Evolutionary conservation across 31 red algal species (phyloP), one percentile per base, ranked within the genome.

Genomic region (Endocladia muricata): DNA sequence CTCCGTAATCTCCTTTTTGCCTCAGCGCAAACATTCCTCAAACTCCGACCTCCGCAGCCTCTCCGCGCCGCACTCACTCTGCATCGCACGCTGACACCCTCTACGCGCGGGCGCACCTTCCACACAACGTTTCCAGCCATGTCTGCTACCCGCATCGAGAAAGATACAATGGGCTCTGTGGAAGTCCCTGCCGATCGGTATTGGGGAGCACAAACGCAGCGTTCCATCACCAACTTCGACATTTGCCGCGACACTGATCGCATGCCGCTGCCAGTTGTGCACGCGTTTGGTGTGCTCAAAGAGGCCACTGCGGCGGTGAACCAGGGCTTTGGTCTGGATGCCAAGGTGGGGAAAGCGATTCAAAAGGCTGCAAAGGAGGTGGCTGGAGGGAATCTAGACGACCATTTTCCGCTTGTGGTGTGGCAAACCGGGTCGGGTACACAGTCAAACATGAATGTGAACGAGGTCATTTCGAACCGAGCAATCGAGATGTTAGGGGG

Each of bases 381-480:
- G 1, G 59, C 73, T 8, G 37, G 47, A 9, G 92, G 92, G 2
- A 70, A 77, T 28, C 81, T 99, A 4, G 97, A 95, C 67, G 92
- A 99, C 35, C 88, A 99, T 42, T 99, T 99, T 61, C 97, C 97
- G 31, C 83, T 99, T 26, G 97, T 95, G 4, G 92, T 99, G 0
- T 99, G 92, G 92, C 97, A 99, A 83, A 99, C 97, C 1, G 97
- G 97, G 1, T 96, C 93, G 1, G 97, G 97, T 29, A 99, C 97
- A 15, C 93, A 99, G 56, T 86, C 78, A 63, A 99, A 99, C 63
- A 99, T 99, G 97, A 99, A 99, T 70, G 84, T 88, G 58, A 99
- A 99, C 68, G 97, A 99, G 81, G 97, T 99, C 0, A 83, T 99
- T n/a, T 78, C 86, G n/a, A 99, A 99, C 72, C 57, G 97, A 15